Base-by-base conservation (phyloP, 2,329 filamentous ascomycete species). In the Fusarium sp. region DNA sequence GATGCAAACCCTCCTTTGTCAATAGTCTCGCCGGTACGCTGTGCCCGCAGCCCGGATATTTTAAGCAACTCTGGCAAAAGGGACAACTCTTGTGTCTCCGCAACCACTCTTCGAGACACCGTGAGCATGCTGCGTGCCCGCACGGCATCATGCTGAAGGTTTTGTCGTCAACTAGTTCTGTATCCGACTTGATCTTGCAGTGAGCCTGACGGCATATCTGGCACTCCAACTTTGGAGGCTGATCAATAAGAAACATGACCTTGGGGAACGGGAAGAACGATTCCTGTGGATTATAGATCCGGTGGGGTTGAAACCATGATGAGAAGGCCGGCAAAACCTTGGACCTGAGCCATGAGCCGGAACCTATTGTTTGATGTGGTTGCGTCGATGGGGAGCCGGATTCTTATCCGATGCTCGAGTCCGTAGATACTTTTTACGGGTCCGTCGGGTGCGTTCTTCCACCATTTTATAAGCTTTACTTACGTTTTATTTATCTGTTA, bases 101-200 rank as follows among this genome's bases (percentile, higher is more conserved):
- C 7, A 82, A 54, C 81, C 82, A 83, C 3, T 20, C 38, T 3
- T 65, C 40, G 18, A 84, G 60, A 45, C 83, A 84, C 3, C 10
- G 18, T 6, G 68, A 52, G 59, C 83, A 81, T 5, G 72, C 80
- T 6, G 80, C 68, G 62, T 85, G 84, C 0, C 82, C 82, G 42
- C 83, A 84, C 0, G 84, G 80, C 27, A 84, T 68, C 2, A 84
- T 80, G 4, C 74, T 69, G 1, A 82, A 78, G 1, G 72, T 74
- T 11, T 65, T 70, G 35, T 78, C 65, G 22, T 64, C 65, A 31
- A 52, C 38, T 40, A 59, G 63, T 57, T 73, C 56, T 47, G 54
- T 20, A 20, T 72, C 73, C n/a, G 70, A 27, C n/a, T 63, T 69
- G 50, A 80, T 71, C 50, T 69, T 27, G 29, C 75, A 71, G 33